Base-by-base conservation (phyloP, 1,139 yeast species). In the Meyerozyma athensensis region DNA sequence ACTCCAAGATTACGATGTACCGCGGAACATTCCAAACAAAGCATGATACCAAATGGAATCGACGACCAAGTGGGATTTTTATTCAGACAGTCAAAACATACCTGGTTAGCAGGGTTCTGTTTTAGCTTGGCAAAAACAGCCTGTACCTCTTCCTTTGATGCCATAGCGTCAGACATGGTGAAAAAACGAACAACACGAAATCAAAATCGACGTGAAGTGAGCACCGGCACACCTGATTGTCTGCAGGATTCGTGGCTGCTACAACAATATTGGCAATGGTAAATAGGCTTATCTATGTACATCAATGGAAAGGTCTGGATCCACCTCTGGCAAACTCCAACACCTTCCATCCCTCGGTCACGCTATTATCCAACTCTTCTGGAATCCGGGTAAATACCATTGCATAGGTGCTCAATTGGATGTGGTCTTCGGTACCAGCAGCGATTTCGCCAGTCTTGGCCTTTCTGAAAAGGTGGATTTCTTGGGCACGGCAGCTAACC, bases 271-370 rank as follows among this genome's bases (percentile, higher is more conserved):
- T 6, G 12, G 6, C 13, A 23, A 12, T 14, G 26, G 4, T 9
- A 6, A 4, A 14, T 9, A 23, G 3, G 7, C 12, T n/a, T 24
- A n/a, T 5, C 32, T 34, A 19, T 26, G 9, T 37, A 33, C 43
- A 38, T 60, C 58, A 87, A 50, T 90, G 89, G 78, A 85, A 87
- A 42, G 84, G 86, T 68, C 96, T 81, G 36, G 95, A 82, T 36
- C 89, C 94, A 49, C 96, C 96, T 58, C 97, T 83, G 38, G 89
- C 97, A 59, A 94, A 86, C 64, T 94, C 98, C 56, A 92, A 66
- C 41, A 94, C 81, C 68, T 86, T 87, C 98, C 98, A 94, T 31
- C 99, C 99, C 56, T 87, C 96, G 19, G 99, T 94, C 52, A 82
- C 89, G 40, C 77, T 74, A 59, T 94, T 86, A 44, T 82, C 95